A percentile compares a stretch with the other conserved stretches of the same genome.
Conservation (phyloP, 192 early-diverging fungal species). For the Entomortierella parvispora region DNA sequence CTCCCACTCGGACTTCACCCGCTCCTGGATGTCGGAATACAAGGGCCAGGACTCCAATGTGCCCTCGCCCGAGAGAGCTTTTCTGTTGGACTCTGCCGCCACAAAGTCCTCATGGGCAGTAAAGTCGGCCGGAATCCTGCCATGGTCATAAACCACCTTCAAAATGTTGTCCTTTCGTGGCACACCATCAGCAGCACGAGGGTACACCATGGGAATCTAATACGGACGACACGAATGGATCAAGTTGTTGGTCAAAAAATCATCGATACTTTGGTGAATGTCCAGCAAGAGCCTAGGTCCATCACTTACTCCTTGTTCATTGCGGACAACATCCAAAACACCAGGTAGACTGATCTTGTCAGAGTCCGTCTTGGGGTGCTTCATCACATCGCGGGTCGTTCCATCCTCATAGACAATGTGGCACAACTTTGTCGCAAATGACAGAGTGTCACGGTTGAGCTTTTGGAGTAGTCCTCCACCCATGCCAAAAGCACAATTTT, state of each 20-base stretch:
- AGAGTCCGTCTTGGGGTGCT: slow-evolving; percentile 79
- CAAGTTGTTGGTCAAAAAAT: too few species aligned
- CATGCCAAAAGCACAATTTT: slow-evolving; percentile 87
- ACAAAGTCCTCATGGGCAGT: slow-evolving; percentile 1
- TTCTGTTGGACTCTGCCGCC: neutral
- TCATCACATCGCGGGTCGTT: slow-evolving; percentile 79
- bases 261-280: too few species aligned
- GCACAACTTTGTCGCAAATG: slow-evolving; percentile 86
- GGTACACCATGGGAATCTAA: slow-evolving; percentile 59
- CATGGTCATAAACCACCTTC: slow-evolving; percentile 72
- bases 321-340: slow-evolving; percentile 58
- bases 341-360: slow-evolving; percentile 85
- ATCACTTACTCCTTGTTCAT: slow-evolving; percentile 48
- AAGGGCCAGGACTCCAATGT: slow-evolving; percentile 60
- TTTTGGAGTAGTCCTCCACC: slow-evolving; percentile 87
- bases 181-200: slow-evolving; percentile 29
- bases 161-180: slow-evolving; percentile 58
- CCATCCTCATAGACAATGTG: slow-evolving; percentile 77
- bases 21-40: slow-evolving; percentile 66
- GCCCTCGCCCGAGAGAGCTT: slow-evolving; percentile 13
- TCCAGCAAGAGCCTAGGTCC: too few species aligned
- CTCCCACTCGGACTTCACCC: slow-evolving; percentile 69
- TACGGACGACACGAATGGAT: neutral
- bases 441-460: slow-evolving; percentile 88
- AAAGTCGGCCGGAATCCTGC: slow-evolving; percentile 38